Conservation (phyloP, 2,329 filamentous ascomycete genomes). For the Cordyceps javanica region DNA sequence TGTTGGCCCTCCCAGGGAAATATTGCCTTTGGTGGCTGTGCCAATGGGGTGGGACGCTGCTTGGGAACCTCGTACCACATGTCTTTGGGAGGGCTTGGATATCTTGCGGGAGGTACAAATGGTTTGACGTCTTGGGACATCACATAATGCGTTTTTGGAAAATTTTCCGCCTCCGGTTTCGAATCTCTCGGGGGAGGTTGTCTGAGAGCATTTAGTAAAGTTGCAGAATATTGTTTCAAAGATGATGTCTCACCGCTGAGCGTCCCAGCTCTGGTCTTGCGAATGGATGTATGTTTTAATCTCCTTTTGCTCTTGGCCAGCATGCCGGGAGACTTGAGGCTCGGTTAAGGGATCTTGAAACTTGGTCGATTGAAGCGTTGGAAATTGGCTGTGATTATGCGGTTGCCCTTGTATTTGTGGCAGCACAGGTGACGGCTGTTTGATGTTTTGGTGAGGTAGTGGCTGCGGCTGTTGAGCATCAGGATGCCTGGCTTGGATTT, state of each 20-base stretch:
- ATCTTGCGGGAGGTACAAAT: conserved; percentile 70
- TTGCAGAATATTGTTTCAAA: conserved; percentile 5
- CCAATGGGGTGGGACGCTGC: conserved; percentile 46
- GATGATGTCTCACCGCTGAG: conserved; percentile 41
- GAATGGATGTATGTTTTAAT: conserved; percentile 18
- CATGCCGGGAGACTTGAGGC: background rate
- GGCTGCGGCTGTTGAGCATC: conserved; percentile 14
- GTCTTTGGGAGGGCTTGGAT: conserved; percentile 76
- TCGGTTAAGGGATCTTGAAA: background rate
- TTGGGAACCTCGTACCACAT: conserved; percentile 85
- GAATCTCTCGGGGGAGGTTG: conserved; percentile 60
- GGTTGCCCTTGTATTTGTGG: background rate
- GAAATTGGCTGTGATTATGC: background rate
- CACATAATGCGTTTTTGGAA: conserved; percentile 70
- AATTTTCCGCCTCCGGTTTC: conserved; percentile 77
- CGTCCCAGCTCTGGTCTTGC: conserved; percentile 42
- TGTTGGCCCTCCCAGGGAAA: conserved; percentile 85
- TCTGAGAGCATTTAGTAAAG: conserved; percentile 32
- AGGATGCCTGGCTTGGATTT: conserved; percentile 15
- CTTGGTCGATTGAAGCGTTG: background rate
- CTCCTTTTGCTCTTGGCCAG: conserved; percentile 18
- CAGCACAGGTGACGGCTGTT: background rate
- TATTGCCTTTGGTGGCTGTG: conserved; percentile 58
- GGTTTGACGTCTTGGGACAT: conserved; percentile 73
- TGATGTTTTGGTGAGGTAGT: conserved; percentile 10